Percentiles rank a stretch among this genome's conserved stretches.
Evolutionary conservation across 148 eudicot species (phyloP).

Genomic region (Chenopodium album): DNA sequence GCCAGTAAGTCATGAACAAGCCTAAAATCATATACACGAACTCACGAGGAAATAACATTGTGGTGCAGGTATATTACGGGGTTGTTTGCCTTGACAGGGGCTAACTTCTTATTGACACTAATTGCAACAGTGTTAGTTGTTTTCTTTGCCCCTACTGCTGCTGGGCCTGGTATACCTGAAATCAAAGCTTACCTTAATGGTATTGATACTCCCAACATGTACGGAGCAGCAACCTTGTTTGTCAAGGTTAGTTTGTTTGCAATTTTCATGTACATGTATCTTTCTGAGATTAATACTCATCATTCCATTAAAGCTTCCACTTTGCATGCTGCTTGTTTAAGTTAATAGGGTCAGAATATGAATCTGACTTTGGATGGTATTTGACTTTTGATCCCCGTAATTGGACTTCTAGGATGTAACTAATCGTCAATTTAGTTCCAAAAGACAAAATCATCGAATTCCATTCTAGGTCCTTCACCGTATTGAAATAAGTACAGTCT

Average conservation of each 20-base stretch:
- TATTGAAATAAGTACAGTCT: background rate
- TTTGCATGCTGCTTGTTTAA: background rate
- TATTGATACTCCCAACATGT: constrained; percentile 86
- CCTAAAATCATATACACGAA: background rate
- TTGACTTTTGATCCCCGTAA: background rate
- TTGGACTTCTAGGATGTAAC: background rate
- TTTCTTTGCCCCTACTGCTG: constrained; percentile 81
- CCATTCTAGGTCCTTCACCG: background rate
- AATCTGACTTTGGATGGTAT: background rate
- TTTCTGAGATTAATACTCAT: background rate
- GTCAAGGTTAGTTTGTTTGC: constrained; percentile 56
- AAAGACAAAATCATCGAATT: background rate
- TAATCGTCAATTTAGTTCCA: background rate
- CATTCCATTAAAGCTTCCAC: background rate
- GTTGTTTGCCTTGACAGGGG: constrained; percentile 45
- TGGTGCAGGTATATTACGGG: constrained; percentile 69
- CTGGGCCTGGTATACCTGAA: constrained; percentile 92
- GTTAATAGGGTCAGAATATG: background rate
- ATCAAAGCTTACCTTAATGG: constrained; percentile 91
- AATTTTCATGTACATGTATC: background rate
- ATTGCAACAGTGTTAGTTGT: constrained; percentile 64
- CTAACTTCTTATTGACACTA: constrained; percentile 59
- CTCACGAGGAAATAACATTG: background rate
- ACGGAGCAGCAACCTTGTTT: constrained; percentile 68
- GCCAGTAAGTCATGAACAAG: background rate